Evolutionary conservation across 768 basidiomycete genomes (phyloP).

Genomic region (Suillus bovinus): DNA sequence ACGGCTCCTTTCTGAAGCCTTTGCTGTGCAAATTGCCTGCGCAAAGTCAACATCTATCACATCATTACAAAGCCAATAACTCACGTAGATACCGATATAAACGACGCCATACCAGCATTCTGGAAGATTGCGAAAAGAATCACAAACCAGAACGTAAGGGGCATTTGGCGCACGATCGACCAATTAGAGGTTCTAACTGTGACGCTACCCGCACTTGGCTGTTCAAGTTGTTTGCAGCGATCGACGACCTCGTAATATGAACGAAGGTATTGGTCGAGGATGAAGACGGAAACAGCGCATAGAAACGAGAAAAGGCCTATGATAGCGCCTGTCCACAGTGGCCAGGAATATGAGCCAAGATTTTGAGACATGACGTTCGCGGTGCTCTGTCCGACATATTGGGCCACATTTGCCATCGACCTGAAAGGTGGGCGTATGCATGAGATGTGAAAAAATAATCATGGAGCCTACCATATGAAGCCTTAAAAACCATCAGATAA

Average conservation of each 20-base stretch:
- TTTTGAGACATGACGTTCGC: conserved; percentile 42
- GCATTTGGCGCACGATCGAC: conserved; percentile 33
- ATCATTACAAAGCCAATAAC: conserved; percentile 12
- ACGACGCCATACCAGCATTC: conserved; percentile 44
- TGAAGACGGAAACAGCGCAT: conserved; percentile 36
- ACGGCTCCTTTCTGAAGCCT: conserved; percentile 42
- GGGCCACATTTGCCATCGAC: conserved; percentile 42
- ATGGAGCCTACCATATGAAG: conserved; percentile 32
- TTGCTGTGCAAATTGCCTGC: conserved; percentile 44
- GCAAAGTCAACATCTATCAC: neutral
- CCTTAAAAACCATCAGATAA: conserved; percentile 15
- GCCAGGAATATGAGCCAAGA: conserved; percentile 41
- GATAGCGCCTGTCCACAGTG: conserved; percentile 42
- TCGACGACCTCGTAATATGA: conserved; percentile 37
- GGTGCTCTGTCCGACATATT: conserved; percentile 41
- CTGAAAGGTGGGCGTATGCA: conserved; percentile 13
- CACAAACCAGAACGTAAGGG: conserved; percentile 43
- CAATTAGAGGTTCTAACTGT: conserved; percentile 33
- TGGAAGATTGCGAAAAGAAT: conserved; percentile 41
- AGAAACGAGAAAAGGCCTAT: conserved; percentile 40
- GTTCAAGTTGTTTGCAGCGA: conserved; percentile 31
- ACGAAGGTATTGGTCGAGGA: conserved; percentile 40
- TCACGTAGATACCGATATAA: conserved; percentile 45
- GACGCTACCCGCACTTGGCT: conserved; percentile 28
- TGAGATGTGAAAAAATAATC: neutral